These are phyloP conservation scores for Tricholomella constricta DNA, from an alignment of 768 basidiomycete species.

Conservation along the genomic window DNA sequence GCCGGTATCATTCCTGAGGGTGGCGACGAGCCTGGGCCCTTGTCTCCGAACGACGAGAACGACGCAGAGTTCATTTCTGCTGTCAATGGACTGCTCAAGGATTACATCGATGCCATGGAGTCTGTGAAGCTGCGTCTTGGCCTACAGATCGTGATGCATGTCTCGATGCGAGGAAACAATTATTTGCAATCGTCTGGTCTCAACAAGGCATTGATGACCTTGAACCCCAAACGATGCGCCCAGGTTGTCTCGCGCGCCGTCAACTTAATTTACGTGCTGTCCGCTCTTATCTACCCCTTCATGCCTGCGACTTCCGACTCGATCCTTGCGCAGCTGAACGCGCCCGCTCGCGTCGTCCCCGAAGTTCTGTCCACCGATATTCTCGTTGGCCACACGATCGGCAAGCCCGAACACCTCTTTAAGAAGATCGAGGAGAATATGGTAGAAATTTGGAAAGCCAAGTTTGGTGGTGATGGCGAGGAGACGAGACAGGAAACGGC, in stretches of 20 bases:
- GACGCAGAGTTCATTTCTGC: slow-evolving; percentile 80
- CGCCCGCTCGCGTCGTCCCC: slow-evolving; percentile 81
- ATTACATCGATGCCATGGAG: slow-evolving; percentile 89
- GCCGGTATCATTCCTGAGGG: slow-evolving; percentile 80
- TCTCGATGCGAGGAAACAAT: slow-evolving; percentile 87
- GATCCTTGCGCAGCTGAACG: slow-evolving; percentile 87
- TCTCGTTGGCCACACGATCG: slow-evolving; percentile 82
- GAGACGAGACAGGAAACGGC: slow-evolving; percentile 38
- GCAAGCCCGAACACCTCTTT: slow-evolving; percentile 88
- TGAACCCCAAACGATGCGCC: slow-evolving; percentile 83
- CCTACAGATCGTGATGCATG: slow-evolving; percentile 84
- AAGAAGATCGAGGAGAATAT: slow-evolving; percentile 91
- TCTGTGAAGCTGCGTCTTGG: slow-evolving; percentile 86
- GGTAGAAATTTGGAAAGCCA: slow-evolving; percentile 77
- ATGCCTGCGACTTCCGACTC: slow-evolving; percentile 89
- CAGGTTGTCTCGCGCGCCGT: slow-evolving; percentile 87
- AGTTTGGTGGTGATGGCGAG: slow-evolving; percentile 83
- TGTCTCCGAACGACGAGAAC: slow-evolving; percentile 63
- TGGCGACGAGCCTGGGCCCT: slow-evolving; percentile 65
- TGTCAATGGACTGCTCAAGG: slow-evolving; percentile 75
- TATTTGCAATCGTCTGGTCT: slow-evolving; percentile 94
- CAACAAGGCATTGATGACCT: slow-evolving; percentile 84
- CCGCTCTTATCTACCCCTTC: slow-evolving; percentile 88
- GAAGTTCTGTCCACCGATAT: slow-evolving; percentile 76
- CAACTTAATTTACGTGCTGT: slow-evolving; percentile 91